phyloP scores from a whole-genome alignment of 352 stramenopile species.

The Phytophthora colocasiae region DNA sequence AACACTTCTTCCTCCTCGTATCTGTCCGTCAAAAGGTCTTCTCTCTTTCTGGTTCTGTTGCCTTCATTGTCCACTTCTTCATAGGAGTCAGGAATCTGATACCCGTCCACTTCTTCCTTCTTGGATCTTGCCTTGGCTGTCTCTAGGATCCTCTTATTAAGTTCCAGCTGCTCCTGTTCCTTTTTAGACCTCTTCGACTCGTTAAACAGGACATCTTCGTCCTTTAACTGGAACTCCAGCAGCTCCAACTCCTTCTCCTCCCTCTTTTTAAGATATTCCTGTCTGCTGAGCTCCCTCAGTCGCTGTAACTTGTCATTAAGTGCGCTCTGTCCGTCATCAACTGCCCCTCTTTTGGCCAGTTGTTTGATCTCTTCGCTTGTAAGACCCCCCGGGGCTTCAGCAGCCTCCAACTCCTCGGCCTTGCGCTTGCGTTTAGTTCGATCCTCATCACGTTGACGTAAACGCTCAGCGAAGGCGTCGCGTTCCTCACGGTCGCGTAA shows the following conservation, averaged over 20 bases:
- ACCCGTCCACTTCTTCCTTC: slow-evolving; percentile 81
- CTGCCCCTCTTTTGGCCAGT: slow-evolving; percentile 78
- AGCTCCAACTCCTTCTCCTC: slow-evolving; percentile 97
- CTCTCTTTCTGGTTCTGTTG: slow-evolving; percentile 89
- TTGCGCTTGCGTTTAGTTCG: slow-evolving; percentile 70
- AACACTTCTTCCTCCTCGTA: slow-evolving; percentile 94
- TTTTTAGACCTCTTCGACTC: slow-evolving; percentile 62
- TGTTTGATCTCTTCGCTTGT: slow-evolving; percentile 84
- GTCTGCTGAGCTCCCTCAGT: slow-evolving; percentile 89
- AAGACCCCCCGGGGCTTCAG: slow-evolving; percentile 48
- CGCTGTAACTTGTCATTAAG: slow-evolving; percentile 62
- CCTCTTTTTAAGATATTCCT: slow-evolving; percentile 98
- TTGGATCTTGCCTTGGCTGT: slow-evolving; percentile 72
- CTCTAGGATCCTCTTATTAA: slow-evolving; percentile 93
- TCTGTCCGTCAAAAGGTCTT: slow-evolving; percentile 93
- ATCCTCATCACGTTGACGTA: slow-evolving; percentile 82
- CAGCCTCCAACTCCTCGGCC: slow-evolving; percentile 41
- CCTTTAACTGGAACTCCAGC: slow-evolving; percentile 86
- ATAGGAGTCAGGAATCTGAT: slow-evolving; percentile 97
- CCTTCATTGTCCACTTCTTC: slow-evolving; percentile 93
- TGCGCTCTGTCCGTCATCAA: slow-evolving; percentile 48
- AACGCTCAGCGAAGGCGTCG: slow-evolving; percentile 82
- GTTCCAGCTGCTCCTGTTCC: slow-evolving; percentile 86
- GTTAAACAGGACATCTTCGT: slow-evolving; percentile 87
- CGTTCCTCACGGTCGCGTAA: slow-evolving; percentile 73